Evolutionary conservation across 768 basidiomycete species (phyloP), one percentile per base, ranked within the genome.

Genomic region (Auriculariales sp.): DNA sequence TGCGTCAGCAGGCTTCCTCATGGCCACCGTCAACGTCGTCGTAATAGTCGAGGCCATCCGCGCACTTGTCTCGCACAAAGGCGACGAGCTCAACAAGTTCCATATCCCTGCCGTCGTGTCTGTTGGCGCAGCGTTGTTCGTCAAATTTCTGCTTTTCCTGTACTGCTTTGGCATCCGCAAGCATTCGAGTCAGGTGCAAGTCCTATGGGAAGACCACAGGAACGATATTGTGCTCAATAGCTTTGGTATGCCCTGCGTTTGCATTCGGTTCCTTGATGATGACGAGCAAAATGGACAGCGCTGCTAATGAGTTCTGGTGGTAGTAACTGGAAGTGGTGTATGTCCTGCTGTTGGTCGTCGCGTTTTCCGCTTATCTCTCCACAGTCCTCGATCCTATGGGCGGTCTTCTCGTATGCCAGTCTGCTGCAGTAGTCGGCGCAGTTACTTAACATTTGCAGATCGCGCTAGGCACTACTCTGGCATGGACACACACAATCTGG

Each of bases 161-260:
- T 95, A 91, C 65, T 92, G 92, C 63, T 77, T 68, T 57, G 73
- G 86, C 3, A 72, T 94, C 39, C 79, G 88, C 27, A 73, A 72
- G 28, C 78, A 75, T 54, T 91, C 86, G 4, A 92, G 87, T 57
- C 95, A 99, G 65, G 93, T 99, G 2, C 77, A 78, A 42, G 78
- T 95, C 17, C 74, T 95, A 25, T 97, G 90, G 91, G 88, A 95
- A 63, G 94, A 98, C 60, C 93, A 97, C 56, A 72, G 93, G 56
- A 97, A 92, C 58, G 94, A 94, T 58, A 60, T 91, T n/a, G 86
- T 78, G 61, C 79, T 90, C 61, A 91, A 91, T 58, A 68, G 74
- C 24, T 83, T 86, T 52, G 82, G 83, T 82, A 54, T 29, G 71
- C 32, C 30, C 9, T 3, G n/a, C 36, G 24, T 33, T 42, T 28